Percentiles rank a stretch among this genome's conserved stretches.
Evolutionary conservation across 2,329 filamentous ascomycete species (phyloP).

Genomic region (Cladosporium oxysporum): DNA sequence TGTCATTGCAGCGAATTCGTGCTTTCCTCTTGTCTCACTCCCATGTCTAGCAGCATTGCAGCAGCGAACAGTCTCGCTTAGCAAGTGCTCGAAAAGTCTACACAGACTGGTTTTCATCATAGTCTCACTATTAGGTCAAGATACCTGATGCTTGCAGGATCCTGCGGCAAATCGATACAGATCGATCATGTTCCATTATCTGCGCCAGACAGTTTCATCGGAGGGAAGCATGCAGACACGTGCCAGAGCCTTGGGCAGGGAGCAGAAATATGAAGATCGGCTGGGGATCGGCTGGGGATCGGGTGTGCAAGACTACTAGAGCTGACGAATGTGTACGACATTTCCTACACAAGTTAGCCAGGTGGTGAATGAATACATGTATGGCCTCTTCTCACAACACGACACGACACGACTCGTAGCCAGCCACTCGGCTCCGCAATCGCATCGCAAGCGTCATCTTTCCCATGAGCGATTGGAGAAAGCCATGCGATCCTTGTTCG

Average conservation of each 20-base stretch:
- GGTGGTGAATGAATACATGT: neutral
- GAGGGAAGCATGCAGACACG: neutral
- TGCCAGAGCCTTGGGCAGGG: neutral
- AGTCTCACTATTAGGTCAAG: too few relatives aligned
- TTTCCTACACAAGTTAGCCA: neutral
- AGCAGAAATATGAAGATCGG: neutral
- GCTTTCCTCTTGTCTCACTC: neutral
- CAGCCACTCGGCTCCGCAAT: neutral
- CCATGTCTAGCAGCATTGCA: neutral
- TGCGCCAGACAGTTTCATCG: neutral
- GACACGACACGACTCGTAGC: neutral
- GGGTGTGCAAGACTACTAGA: neutral
- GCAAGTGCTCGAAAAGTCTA: neutral
- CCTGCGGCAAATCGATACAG: neutral
- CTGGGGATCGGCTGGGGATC: neutral
- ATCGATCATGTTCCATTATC: neutral
- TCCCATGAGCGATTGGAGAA: conserved; percentile 1
- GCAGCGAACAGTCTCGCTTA: neutral
- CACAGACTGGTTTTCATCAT: too few relatives aligned
- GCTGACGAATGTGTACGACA: neutral
- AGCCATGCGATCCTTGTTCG: neutral
- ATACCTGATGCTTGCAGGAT: neutral
- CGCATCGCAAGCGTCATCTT: neutral
- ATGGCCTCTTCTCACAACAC: neutral
- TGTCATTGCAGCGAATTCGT: neutral